phyloP scores from a whole-genome alignment of 2,329 filamentous ascomycete species.

The Cadophora malorum region DNA sequence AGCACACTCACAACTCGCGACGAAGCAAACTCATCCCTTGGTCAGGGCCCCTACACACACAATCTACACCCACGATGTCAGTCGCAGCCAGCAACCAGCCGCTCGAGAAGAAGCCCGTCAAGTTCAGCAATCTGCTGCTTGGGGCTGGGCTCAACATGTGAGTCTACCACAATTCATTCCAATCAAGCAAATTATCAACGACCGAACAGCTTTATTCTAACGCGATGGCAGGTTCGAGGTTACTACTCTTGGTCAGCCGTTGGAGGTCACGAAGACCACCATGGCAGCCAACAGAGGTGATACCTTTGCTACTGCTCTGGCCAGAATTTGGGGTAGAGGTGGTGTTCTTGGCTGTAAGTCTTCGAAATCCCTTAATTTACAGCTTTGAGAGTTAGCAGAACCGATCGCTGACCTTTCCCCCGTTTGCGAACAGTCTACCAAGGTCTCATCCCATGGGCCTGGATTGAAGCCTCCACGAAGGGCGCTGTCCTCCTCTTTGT shows the following conservation, averaged over 20 bases:
- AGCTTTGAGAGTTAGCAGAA: conserved; percentile 2
- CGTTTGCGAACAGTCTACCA: conserved; percentile 78
- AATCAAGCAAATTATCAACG: neutral
- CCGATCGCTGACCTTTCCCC: conserved; percentile 37
- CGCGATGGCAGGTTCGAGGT: conserved; percentile 49
- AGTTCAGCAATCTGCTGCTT: conserved; percentile 96
- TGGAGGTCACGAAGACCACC: conserved; percentile 99
- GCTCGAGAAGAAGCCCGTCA: conserved; percentile 98
- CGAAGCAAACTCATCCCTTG: conserved; percentile 94
- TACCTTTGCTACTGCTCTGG: conserved; percentile 80
- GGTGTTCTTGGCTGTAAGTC: conserved; percentile 91
- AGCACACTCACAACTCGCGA: conserved; percentile 57
- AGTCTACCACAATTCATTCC: conserved; percentile 4
- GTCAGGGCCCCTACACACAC: conserved; percentile 81
- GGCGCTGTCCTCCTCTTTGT: conserved; percentile 99
- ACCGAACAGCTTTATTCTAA: conserved; percentile 11
- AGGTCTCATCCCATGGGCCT: conserved; percentile 99
- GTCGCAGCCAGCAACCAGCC: conserved; percentile 57
- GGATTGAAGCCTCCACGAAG: conserved; percentile 99
- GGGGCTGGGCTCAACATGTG: conserved; percentile 46
- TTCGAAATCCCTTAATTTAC: conserved; percentile 20
- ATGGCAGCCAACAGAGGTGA: conserved; percentile 97
- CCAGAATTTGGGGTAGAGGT: conserved; percentile 91
- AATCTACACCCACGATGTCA: conserved; percentile 67
- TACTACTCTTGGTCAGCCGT: conserved; percentile 72